Base-by-base conservation (phyloP, 2,329 filamentous ascomycete genomes). In the Celoporthe dispersa region DNA sequence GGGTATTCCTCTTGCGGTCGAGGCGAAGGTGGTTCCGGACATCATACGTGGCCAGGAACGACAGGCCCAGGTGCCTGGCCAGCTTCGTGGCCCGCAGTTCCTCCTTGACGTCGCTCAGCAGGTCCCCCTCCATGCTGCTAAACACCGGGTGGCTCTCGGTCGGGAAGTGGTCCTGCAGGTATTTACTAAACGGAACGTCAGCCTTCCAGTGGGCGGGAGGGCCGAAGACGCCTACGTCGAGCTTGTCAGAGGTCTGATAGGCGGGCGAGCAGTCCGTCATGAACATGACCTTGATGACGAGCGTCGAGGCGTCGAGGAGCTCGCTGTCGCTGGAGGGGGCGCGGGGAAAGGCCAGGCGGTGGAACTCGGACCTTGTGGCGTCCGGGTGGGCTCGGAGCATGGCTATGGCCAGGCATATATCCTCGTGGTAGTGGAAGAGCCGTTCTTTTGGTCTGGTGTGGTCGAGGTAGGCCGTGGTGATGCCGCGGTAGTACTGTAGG, bases 271-370 rank as follows among this genome's bases (percentile, higher is more conserved):
- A 60, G 19, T 60, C 55, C 2, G 31, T 60, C 55, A 60, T 60
- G 55, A 60, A 60, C 55, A 60, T 60, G 31, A 60, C 33, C 55
- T 19, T 60, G 55, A 35, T 16, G 28, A 60, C 55, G 25, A 35
- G 28, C 28, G 55, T 60, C 5, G 55, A 60, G 33, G 55, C 55
- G 33, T 35, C n/a, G n/a, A 35, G 31, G 31, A 60, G 55, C 31
- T 35, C 55, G 7, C 33, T 60, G 28, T 35, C 55, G 6, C 16
- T 31, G 25, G 53, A 3, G 53, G 11, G n/a, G n/a, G n/a, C 12
- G 9, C 37, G 55, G 28, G 55, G 16, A 19, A 60, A 35, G 4
- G 55, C 55, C 33, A 60, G 55, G 19, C 16, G 31, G 55, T 60
- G 55, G 6, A 35, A 60, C 14, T 60, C 55, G 31, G 16, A 8